phyloP scores from a whole-genome alignment of 345 rosid genomes.

The Erucastrum elatum region DNA sequence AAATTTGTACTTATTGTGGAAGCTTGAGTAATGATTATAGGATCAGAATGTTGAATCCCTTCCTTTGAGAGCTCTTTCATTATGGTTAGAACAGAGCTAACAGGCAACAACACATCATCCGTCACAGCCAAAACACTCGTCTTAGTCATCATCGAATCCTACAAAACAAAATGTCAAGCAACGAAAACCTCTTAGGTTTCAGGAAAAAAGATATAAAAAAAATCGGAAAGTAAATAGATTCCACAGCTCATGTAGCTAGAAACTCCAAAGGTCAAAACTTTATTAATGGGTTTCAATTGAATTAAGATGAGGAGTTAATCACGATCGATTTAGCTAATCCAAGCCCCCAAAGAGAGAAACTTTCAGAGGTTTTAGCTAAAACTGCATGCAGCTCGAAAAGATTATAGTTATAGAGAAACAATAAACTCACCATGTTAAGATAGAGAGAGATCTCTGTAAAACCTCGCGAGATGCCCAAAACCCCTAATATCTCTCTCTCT shows the following conservation, averaged over 20 bases:
- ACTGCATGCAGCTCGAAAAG: neutral
- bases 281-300: neutral
- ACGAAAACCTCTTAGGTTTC: neutral
- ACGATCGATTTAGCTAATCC: neutral
- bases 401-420: constrained; percentile 1
- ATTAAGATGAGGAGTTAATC: neutral
- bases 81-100: constrained; percentile 41
- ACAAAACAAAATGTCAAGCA: neutral
- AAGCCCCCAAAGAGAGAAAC: neutral
- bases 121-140: constrained; percentile 33
- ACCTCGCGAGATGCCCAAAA: constrained; percentile 18
- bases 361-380: neutral
- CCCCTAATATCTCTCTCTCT: constrained; percentile 20
- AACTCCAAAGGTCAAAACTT: constrained; percentile 7
- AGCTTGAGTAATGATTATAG: constrained; percentile 65
- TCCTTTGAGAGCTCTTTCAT: constrained; percentile 44
- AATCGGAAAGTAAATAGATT: neutral
- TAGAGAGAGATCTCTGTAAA: neutral
- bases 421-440: constrained; percentile 25
- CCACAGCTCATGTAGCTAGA: neutral
- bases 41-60: constrained; percentile 41
- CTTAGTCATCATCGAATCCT: constrained; percentile 31
- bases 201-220: neutral
- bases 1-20: constrained; percentile 48
- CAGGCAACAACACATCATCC: constrained; percentile 39